phyloP scores from a whole-genome alignment of 1,284 basidiomycete genomes.

The Moniliophthora roreri region DNA sequence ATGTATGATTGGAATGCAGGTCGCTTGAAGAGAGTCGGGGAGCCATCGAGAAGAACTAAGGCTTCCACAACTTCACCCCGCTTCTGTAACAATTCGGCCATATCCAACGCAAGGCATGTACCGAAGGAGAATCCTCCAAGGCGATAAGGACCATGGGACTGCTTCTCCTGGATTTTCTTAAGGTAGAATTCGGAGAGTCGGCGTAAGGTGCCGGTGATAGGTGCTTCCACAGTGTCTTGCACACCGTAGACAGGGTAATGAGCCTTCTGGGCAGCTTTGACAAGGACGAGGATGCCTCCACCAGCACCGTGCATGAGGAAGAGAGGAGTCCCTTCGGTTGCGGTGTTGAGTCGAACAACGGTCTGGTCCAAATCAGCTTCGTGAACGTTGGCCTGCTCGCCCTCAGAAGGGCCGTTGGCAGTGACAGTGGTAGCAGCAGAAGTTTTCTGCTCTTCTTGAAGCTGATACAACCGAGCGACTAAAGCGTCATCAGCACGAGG shows the following conservation, averaged over 20 bases:
- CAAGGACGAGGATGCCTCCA: constrained; percentile 4
- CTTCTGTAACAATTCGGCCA: not conserved
- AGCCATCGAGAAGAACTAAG: not conserved
- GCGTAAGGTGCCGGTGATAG: constrained; percentile 3
- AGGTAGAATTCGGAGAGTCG: constrained; percentile 8
- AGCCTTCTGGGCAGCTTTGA: constrained; percentile 3
- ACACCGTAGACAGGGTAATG: constrained; percentile 8
- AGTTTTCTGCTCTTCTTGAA: not conserved
- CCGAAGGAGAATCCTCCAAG: constrained; percentile 6
- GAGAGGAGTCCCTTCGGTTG: constrained; percentile 5
- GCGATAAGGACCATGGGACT: constrained; percentile 10
- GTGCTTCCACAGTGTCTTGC: constrained; percentile 10
- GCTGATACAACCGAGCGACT: not conserved
- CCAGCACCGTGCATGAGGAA: constrained; percentile 11
- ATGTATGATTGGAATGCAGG: not conserved
- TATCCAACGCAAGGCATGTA: not conserved
- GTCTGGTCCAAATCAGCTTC: constrained; percentile 8
- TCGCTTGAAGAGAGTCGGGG: not conserved
- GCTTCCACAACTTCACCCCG: not conserved
- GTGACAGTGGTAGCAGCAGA: not conserved
- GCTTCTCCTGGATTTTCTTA: constrained; percentile 7
- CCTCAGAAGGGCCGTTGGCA: not conserved
- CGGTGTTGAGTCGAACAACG: constrained; percentile 3
- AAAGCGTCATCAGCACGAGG: not conserved
- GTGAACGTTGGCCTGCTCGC: constrained; percentile 4